These are phyloP conservation scores for Oxytropis ochrocephala DNA, from an alignment of 306 rosid species.

Conservation along the genomic window DNA sequence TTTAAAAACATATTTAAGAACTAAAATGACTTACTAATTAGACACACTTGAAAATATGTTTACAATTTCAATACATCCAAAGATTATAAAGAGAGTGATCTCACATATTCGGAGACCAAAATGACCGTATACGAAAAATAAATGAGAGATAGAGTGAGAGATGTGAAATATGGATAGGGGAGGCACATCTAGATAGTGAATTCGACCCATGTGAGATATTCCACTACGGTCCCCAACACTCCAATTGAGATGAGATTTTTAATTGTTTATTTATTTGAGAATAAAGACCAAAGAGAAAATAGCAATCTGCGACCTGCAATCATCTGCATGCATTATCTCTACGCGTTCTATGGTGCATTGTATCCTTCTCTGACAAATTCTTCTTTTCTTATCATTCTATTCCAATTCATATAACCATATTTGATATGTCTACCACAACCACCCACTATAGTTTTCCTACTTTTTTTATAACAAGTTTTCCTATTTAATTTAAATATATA, in stretches of 20 bases:
- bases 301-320: slow-evolving; percentile 14
- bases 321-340: slow-evolving; percentile 12
- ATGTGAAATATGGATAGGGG: slow-evolving; percentile 20
- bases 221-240: slow-evolving; percentile 57
- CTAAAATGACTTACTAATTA: too few species aligned
- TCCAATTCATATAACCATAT: slow-evolving; percentile 21
- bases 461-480: not conserved
- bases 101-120: too few species aligned
- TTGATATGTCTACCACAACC: not conserved
- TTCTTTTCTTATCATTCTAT: slow-evolving; percentile 29
- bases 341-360: slow-evolving; percentile 42
- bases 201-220: slow-evolving; percentile 49
- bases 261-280: slow-evolving; percentile 15
- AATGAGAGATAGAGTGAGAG: not conserved
- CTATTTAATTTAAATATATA: not conserved
- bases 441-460: not conserved
- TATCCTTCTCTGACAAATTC: slow-evolving; percentile 44
- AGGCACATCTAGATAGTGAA: slow-evolving; percentile 27
- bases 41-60: too few species aligned
- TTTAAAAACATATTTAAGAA: too few species aligned
- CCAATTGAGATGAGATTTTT: slow-evolving; percentile 26
- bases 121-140: not conserved
- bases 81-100: too few species aligned
- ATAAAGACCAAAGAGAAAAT: slow-evolving; percentile 31
- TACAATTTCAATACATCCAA: too few species aligned